Conservation (phyloP, 169 alveolate genomes). For the Theileria luwenshuni region DNA sequence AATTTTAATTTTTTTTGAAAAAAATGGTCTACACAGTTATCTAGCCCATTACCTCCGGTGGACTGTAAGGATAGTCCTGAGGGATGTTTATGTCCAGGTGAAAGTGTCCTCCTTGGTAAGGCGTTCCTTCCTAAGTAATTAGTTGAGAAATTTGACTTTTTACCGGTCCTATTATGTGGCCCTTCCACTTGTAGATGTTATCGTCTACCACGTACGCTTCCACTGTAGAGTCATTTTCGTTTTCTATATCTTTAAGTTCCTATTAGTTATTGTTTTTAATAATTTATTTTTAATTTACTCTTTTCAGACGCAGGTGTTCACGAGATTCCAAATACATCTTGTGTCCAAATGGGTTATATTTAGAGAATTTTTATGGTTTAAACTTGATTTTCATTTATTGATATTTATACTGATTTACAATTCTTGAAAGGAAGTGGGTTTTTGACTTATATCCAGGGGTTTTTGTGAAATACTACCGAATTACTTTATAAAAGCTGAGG, state of each 20-base stretch:
- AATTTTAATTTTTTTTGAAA: not conserved
- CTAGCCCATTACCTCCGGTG: conserved; percentile 69
- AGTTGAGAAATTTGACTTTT: not conserved
- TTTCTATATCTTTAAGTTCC: conserved; percentile 76
- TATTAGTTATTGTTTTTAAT: conserved; percentile 1
- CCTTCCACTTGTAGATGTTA: conserved; percentile 86
- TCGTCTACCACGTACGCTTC: conserved; percentile 82
- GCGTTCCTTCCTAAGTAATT: conserved; percentile 83
- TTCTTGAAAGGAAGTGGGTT: not conserved
- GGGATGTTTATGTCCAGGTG: conserved; percentile 90
- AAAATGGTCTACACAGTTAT: not conserved
- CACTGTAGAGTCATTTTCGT: conserved; percentile 69
- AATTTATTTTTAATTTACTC: conserved; percentile 13
- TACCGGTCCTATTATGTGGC: conserved; percentile 87
- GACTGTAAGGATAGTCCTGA: conserved; percentile 91
- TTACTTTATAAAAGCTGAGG: not conserved
- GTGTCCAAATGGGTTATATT: not conserved
- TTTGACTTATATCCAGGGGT: not conserved
- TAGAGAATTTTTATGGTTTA: conserved; percentile 1
- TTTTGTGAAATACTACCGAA: not conserved
- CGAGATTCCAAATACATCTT: conserved; percentile 31
- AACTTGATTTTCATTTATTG: not conserved
- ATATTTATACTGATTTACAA: not conserved
- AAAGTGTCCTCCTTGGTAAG: conserved; percentile 92
- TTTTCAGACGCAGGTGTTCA: conserved; percentile 52